A percentile compares a stretch with the other conserved stretches of the same genome.
phyloP scores from a whole-genome alignment of 2,329 filamentous ascomycete genomes.

The Hymenoscyphus occultus region DNA sequence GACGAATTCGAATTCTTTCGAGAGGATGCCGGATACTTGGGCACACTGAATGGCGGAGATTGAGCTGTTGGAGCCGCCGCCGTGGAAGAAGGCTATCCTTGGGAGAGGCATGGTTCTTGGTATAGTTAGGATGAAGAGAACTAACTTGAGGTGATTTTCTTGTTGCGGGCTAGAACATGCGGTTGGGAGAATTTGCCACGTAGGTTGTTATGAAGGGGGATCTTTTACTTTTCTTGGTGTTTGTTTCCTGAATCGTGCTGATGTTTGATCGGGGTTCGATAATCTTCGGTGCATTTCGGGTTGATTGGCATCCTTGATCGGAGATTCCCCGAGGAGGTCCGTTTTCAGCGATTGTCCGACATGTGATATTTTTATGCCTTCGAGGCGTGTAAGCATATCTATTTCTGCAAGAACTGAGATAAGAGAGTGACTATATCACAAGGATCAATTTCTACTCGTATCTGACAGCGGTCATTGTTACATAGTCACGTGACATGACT shows the following conservation, averaged over 20 bases:
- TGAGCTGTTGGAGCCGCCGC: conserved; percentile 23
- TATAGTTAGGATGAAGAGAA: neutral
- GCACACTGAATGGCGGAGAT: conserved; percentile 24
- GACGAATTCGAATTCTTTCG: conserved; percentile 13
- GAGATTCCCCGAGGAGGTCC: neutral
- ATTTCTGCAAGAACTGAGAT: no score
- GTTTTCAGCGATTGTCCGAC: neutral
- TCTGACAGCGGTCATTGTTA: no score
- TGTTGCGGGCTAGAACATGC: neutral
- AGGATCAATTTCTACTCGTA: no score
- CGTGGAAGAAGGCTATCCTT: conserved; percentile 28
- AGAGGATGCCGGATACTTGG: conserved; percentile 5
- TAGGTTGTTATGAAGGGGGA: neutral
- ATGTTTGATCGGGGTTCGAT: neutral
- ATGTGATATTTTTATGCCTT: neutral
- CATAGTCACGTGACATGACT: no score
- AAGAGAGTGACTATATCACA: no score
- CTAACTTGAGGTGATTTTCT: neutral
- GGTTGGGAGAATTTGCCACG: neutral
- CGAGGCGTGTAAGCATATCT: no score
- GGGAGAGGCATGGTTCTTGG: conserved; percentile 11
- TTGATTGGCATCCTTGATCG: neutral
- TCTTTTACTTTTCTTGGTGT: neutral
- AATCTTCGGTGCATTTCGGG: neutral
- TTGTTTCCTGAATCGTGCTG: neutral